Evolutionary conservation across 2,329 filamentous ascomycete genomes (phyloP).

Genomic region (Ascochyta lentis): DNA sequence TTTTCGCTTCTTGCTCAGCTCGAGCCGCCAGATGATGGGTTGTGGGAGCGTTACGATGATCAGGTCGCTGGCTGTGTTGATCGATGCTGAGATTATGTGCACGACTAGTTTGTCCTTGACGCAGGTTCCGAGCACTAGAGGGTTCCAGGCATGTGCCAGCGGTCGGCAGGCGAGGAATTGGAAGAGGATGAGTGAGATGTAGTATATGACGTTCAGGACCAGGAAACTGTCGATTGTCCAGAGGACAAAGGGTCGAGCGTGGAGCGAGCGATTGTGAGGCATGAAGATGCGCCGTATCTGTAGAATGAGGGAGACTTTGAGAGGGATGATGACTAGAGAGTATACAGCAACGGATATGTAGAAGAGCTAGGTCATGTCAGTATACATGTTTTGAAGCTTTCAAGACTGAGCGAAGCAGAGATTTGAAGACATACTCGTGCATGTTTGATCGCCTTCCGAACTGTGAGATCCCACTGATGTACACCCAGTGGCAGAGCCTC

Average conservation of each 20-base stretch:
- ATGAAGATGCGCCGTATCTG: constrained; percentile 28
- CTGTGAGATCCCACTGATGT: constrained; percentile 22
- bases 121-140: constrained; percentile 14
- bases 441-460: constrained; percentile 14
- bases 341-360: constrained; percentile 22
- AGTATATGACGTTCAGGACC: constrained; percentile 24
- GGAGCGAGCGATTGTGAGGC: constrained; percentile 6
- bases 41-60: constrained; percentile 27
- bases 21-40: constrained; percentile 25
- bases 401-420: background rate
- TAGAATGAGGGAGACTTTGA: constrained; percentile 29
- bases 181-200: constrained; percentile 24
- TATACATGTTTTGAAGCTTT: background rate
- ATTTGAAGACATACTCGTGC: constrained; percentile 11
- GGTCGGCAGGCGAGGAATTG: constrained; percentile 29
- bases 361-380: constrained; percentile 13
- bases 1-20: constrained; percentile 17
- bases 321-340: constrained; percentile 16
- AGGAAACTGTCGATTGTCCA: constrained; percentile 21
- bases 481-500: constrained; percentile 15
- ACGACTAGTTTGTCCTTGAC: constrained; percentile 21
- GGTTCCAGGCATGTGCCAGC: constrained; percentile 23
- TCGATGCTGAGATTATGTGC: constrained; percentile 23
- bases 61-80: constrained; percentile 29
- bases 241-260: background rate